Evolutionary conservation across 2,329 filamentous ascomycete species (phyloP).

Genomic region (Emmonsiellopsis sp.): DNA sequence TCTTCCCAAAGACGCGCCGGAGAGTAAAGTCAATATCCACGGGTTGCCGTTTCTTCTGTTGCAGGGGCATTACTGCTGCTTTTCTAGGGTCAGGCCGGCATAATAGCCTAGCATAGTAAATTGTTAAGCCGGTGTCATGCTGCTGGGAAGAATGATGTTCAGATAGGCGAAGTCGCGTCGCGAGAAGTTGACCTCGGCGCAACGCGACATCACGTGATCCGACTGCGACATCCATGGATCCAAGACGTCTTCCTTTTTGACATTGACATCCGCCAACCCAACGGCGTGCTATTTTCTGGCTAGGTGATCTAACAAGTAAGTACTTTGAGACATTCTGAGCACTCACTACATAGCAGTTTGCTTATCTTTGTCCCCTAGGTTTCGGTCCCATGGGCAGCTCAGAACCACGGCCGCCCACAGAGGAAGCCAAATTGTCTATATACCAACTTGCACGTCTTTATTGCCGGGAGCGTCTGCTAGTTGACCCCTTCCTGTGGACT

Average conservation of each 20-base stretch:
- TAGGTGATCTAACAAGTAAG: no score
- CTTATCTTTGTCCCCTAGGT: no score
- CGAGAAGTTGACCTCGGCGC: not conserved
- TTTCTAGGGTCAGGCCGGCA: not conserved
- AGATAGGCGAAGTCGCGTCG: not conserved
- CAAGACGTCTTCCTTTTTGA: not conserved
- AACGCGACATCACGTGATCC: slow-evolving; percentile 21
- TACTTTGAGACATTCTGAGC: no score
- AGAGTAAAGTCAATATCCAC: slow-evolving; percentile 65
- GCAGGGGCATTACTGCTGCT: slow-evolving; percentile 19
- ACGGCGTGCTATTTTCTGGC: no score
- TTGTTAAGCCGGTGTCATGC: not conserved
- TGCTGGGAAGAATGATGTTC: not conserved
- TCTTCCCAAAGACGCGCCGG: slow-evolving; percentile 62
- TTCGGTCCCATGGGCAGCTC: no score
- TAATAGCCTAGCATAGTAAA: not conserved
- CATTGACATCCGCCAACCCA: no score
- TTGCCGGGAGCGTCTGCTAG: not conserved
- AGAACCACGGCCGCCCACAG: no score
- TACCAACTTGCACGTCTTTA: not conserved
- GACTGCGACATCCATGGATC: not conserved
- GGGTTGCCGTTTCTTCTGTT: slow-evolving; percentile 18
- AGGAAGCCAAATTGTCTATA: not conserved
- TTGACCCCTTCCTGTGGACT: not conserved
- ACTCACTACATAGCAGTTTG: no score